Percentiles rank a stretch among this genome's conserved stretches.
Conservation (phyloP, 768 basidiomycete species). For the Boletus insuetus region DNA sequence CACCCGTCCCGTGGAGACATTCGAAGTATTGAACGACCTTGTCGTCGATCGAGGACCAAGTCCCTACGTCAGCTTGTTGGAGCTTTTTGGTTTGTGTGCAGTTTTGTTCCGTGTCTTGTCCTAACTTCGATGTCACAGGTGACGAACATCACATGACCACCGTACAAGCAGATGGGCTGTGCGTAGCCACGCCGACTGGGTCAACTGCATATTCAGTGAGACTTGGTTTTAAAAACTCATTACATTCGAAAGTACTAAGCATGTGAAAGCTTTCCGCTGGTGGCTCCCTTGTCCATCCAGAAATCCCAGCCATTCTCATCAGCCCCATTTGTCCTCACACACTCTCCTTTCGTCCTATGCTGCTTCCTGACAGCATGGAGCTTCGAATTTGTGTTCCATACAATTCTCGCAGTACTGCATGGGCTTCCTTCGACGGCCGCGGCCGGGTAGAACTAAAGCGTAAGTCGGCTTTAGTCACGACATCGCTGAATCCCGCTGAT, state of each 20-base stretch:
- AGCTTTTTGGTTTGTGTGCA: slow-evolving; percentile 81
- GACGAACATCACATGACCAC: slow-evolving; percentile 99
- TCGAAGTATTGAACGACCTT: slow-evolving; percentile 94
- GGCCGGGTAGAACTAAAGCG: slow-evolving; percentile 95
- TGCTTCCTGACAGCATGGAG: slow-evolving; percentile 98
- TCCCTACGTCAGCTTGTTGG: slow-evolving; percentile 93
- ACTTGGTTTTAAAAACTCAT: background rate
- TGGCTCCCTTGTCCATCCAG: slow-evolving; percentile 95
- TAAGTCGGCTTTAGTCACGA: slow-evolving; percentile 39
- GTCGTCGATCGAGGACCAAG: slow-evolving; percentile 98
- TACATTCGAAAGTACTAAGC: slow-evolving; percentile 5
- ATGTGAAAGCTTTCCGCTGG: slow-evolving; percentile 79
- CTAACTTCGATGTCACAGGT: slow-evolving; percentile 45
- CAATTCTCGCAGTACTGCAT: slow-evolving; percentile 96
- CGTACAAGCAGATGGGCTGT: slow-evolving; percentile 95
- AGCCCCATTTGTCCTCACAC: slow-evolving; percentile 99
- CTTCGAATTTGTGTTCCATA: slow-evolving; percentile 98
- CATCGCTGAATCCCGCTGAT: slow-evolving; percentile 6
- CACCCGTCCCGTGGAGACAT: slow-evolving; percentile 91
- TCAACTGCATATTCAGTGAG: slow-evolving; percentile 97
- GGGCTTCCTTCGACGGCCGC: slow-evolving; percentile 98
- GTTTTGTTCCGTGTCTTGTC: background rate
- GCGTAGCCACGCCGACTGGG: slow-evolving; percentile 93
- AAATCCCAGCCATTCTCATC: slow-evolving; percentile 94
- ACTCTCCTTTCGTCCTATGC: slow-evolving; percentile 97